Evolutionary conservation across 2,329 filamentous ascomycete species (phyloP).

Genomic region (Geosmithia flava): DNA sequence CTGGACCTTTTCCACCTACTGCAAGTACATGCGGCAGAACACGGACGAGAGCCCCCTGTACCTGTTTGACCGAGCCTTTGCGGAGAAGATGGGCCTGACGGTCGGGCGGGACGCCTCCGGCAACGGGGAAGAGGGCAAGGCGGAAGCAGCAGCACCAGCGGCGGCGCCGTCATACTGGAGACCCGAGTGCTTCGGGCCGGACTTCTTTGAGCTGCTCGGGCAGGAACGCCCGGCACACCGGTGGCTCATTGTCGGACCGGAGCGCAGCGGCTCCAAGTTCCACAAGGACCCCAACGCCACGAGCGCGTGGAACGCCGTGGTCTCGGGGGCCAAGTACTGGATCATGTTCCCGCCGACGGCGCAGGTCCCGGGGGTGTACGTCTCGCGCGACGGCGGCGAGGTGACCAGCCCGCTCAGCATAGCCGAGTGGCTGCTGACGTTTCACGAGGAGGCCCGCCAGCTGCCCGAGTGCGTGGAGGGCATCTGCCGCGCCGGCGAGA

Average conservation of each 20-base stretch:
- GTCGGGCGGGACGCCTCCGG: slow-evolving; percentile 39
- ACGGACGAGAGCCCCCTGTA: slow-evolving; percentile 84
- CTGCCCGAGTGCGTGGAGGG: slow-evolving; percentile 74
- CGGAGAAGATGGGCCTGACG: slow-evolving; percentile 67
- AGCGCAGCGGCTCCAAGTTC: slow-evolving; percentile 82
- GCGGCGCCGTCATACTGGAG: slow-evolving; percentile 63
- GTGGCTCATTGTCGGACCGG: slow-evolving; percentile 86
- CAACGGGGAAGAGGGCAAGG: no score
- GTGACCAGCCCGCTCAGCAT: slow-evolving; percentile 91
- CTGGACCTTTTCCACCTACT: slow-evolving; percentile 75
- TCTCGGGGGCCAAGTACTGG: slow-evolving; percentile 91
- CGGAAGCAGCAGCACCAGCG: no score
- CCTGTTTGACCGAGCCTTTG: slow-evolving; percentile 80
- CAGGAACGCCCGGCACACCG: slow-evolving; percentile 71
- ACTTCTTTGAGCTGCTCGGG: slow-evolving; percentile 72
- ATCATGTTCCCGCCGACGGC: slow-evolving; percentile 86
- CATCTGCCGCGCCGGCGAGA: slow-evolving; percentile 71
- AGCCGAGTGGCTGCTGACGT: slow-evolving; percentile 88
- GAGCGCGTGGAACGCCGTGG: slow-evolving; percentile 87
- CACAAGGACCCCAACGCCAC: slow-evolving; percentile 71
- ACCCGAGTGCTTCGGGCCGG: slow-evolving; percentile 74
- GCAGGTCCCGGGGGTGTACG: slow-evolving; percentile 77
- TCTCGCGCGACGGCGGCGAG: slow-evolving; percentile 80
- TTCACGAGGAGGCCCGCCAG: slow-evolving; percentile 70
- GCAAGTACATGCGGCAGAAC: slow-evolving; percentile 68